Evolutionary conservation across 2,329 filamentous ascomycete genomes (phyloP), one percentile per base, ranked within the genome.

Genomic region (Aspergillus puulaauensis): DNA sequence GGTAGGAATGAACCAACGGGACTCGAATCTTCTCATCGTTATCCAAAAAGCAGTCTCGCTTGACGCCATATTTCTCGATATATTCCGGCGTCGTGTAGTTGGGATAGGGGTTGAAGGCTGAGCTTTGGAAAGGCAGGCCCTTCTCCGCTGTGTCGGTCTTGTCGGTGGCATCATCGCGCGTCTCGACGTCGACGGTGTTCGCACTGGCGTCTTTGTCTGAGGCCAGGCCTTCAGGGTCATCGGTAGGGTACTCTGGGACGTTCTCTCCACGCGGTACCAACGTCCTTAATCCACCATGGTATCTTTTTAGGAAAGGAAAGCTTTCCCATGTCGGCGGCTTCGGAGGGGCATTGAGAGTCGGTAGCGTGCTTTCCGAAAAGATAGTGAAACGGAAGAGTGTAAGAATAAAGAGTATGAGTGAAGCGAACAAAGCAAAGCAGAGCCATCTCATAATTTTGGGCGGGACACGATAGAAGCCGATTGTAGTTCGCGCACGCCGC

Each of bases 231-330:
- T 88, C 86, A 49, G 83, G 81, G 17, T 69, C 70, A 1, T 82
- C 75, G 7, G 82, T 81, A 1, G 95, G 93, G 70, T 96, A 98
- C 69, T 98, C 90, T 0, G 93, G 88, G 9, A 82, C 79, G 64
- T 93, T 93, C 48, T 90, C 79, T 14, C 81, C 73, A 24, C 86
- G 77, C 0, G 85, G 75, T 0, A 90, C 84, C 60, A 99, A 70
- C 0, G 84, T 89, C 62, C 88, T 83, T 58, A 99, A 82, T 1
- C 95, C 95, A 14, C 92, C 93, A 72, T 97, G 95, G 72, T 97
- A 99, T 61, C 93, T 84, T 59, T 88, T 88, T 60, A 99, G 75
- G 68, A 96, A 96, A 0, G 87, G 86, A 70, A 96, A 98, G 9
- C 83, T 84, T 71, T 96, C 90, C 92, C 93, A 98, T n/a, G 66